Evolutionary conservation across 345 rosid species (phyloP).

Genomic region (Pugionium cornutum): DNA sequence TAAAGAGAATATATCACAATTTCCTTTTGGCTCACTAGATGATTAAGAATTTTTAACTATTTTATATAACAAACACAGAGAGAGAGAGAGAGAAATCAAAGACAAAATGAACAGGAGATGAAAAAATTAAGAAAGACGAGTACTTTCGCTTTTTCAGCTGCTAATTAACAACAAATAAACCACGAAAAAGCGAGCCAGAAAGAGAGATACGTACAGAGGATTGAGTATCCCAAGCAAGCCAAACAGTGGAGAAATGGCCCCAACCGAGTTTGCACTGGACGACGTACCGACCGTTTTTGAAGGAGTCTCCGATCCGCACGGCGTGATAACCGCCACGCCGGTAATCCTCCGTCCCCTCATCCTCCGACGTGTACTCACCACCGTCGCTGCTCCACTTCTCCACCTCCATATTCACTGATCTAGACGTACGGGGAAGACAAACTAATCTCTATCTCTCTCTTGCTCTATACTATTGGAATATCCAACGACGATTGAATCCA

Average conservation of each 20-base stretch:
- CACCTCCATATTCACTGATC: constrained; percentile 47
- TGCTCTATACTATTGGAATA: constrained; percentile 3
- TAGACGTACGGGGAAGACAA: background rate
- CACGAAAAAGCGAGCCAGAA: constrained; percentile 6
- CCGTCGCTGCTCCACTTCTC: constrained; percentile 60
- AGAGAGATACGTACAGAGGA: constrained; percentile 50
- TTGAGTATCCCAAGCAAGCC: constrained; percentile 94
- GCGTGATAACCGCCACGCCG: constrained; percentile 91
- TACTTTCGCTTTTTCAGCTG: no score
- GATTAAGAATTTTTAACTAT: background rate
- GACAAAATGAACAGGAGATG: no score
- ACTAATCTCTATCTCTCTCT: background rate
- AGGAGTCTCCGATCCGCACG: constrained; percentile 76
- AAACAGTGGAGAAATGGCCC: constrained; percentile 97
- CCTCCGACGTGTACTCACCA: constrained; percentile 86
- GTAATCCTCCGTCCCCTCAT: constrained; percentile 91
- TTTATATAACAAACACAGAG: background rate
- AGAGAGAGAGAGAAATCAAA: background rate
- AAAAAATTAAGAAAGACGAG: background rate
- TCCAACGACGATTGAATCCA: constrained; percentile 29
- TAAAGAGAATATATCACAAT: background rate
- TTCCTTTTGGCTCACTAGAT: constrained; percentile 5
- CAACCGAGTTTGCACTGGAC: constrained; percentile 92
- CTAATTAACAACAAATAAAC: background rate
- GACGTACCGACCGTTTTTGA: constrained; percentile 79